These are phyloP conservation scores for Coemansia sp. DNA, from an alignment of 192 early-diverging fungal genomes.

Conservation along the genomic window DNA sequence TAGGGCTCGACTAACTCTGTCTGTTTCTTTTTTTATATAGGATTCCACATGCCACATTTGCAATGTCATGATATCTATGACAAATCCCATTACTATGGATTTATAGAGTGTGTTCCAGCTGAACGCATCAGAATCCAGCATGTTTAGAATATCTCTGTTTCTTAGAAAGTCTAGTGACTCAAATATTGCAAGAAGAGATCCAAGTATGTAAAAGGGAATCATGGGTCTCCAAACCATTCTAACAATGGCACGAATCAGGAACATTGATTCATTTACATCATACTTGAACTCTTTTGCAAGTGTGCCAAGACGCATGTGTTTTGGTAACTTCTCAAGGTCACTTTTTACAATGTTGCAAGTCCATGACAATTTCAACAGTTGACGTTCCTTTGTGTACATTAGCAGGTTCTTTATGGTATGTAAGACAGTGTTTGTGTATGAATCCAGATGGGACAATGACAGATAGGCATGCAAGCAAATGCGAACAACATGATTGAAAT, in stretches of 20 bases:
- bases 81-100: constrained; percentile 4
- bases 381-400: constrained; percentile 13
- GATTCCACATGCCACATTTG: not conserved
- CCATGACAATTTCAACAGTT: constrained; percentile 16
- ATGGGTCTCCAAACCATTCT: constrained; percentile 46
- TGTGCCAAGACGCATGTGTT: constrained; percentile 12
- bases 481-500: not conserved
- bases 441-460: constrained; percentile 12
- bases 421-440: constrained; percentile 6
- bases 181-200: constrained; percentile 6
- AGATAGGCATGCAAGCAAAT: constrained; percentile 8
- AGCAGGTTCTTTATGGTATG: constrained; percentile 2
- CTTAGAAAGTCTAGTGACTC: not conserved
- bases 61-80: not conserved
- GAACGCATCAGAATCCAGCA: constrained; percentile 16
- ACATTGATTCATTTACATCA: constrained; percentile 27
- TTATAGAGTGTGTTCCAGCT: constrained; percentile 26
- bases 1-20: constrained; percentile 11
- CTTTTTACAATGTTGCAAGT: constrained; percentile 17
- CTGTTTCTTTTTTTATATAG: constrained; percentile 2
- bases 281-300: constrained; percentile 32
- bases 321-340: constrained; percentile 25
- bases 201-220: constrained; percentile 24
- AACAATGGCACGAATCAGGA: constrained; percentile 34
- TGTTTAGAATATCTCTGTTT: constrained; percentile 11